phyloP scores from a whole-genome alignment of 164 flowering plant species.

The Umbellularia californica region DNA sequence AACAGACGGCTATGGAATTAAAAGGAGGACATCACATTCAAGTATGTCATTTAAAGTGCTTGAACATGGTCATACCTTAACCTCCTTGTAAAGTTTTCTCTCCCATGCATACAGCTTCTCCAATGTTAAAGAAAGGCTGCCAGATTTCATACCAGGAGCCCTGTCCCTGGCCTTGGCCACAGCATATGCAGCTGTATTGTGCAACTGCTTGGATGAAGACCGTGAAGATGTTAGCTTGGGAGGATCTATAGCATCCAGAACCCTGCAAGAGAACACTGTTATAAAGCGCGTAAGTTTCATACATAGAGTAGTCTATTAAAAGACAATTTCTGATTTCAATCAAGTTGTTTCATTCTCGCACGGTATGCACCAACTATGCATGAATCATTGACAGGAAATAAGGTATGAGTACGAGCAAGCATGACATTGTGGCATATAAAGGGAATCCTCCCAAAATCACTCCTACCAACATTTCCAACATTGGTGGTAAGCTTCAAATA shows the following conservation, averaged over 20 bases:
- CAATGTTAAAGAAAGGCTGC: slow-evolving; percentile 67
- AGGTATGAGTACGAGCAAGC: not conserved
- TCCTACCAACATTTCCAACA: not conserved
- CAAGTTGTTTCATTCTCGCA: not conserved
- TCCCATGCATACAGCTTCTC: slow-evolving; percentile 90
- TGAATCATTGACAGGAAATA: not conserved
- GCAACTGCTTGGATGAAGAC: slow-evolving; percentile 26
- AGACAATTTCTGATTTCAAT: not conserved
- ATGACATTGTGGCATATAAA: no score
- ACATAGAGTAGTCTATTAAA: not conserved
- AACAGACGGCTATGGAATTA: no score
- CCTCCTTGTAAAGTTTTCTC: slow-evolving; percentile 84
- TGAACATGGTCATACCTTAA: slow-evolving; percentile 53
- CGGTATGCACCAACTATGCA: not conserved
- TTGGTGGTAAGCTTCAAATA: not conserved
- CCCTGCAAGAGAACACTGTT: slow-evolving; percentile 61
- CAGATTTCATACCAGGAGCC: slow-evolving; percentile 29
- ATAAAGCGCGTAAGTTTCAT: slow-evolving; percentile 12
- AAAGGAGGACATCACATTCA: no score
- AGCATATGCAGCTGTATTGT: slow-evolving; percentile 29
- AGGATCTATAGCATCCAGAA: slow-evolving; percentile 41
- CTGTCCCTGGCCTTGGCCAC: slow-evolving; percentile 34
- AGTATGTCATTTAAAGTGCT: no score
- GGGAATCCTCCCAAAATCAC: not conserved
- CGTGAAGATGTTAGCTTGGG: slow-evolving; percentile 30